Conservation (phyloP, 2,329 filamentous ascomycete genomes). For the Fusarium staphyleae region DNA sequence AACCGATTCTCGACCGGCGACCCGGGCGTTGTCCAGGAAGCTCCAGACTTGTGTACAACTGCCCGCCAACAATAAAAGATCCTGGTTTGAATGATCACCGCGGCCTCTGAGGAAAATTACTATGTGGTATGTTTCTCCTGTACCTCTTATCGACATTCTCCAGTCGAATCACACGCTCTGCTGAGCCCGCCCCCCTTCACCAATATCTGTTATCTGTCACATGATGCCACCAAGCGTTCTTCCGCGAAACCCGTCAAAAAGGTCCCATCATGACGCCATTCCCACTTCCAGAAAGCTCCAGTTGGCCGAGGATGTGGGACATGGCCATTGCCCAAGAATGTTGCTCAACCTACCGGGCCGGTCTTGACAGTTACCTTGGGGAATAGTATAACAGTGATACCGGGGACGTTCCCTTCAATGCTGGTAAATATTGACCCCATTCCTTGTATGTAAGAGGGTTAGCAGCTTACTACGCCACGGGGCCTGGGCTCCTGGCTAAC, state of each 20-base stretch:
- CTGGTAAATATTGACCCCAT: neutral
- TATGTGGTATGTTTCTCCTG: slow-evolving; percentile 33
- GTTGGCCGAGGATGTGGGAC: slow-evolving; percentile 8
- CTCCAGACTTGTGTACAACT: neutral
- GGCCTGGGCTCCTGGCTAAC: neutral
- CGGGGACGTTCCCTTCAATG: neutral
- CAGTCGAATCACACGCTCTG: slow-evolving; percentile 32
- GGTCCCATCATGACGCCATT: slow-evolving; percentile 39
- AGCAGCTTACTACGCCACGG: neutral
- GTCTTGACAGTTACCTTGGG: slow-evolving; percentile 20
- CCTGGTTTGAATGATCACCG: slow-evolving; percentile 8
- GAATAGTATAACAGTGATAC: neutral
- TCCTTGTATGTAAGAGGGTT: neutral
- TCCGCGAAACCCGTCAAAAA: slow-evolving; percentile 13
- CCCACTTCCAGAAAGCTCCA: slow-evolving; percentile 17
- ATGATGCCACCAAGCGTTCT: slow-evolving; percentile 32
- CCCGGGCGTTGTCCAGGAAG: neutral
- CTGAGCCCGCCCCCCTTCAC: slow-evolving; percentile 8
- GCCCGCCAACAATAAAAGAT: neutral
- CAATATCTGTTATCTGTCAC: slow-evolving; percentile 2
- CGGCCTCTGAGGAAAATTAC: slow-evolving; percentile 2
- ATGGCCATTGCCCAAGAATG: neutral
- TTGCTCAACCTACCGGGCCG: slow-evolving; percentile 4
- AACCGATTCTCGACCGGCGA: neutral
- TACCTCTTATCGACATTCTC: slow-evolving; percentile 15